These are phyloP conservation scores for Farysia itapuensis DNA, from an alignment of 1,284 basidiomycete species.

Conservation along the genomic window DNA sequence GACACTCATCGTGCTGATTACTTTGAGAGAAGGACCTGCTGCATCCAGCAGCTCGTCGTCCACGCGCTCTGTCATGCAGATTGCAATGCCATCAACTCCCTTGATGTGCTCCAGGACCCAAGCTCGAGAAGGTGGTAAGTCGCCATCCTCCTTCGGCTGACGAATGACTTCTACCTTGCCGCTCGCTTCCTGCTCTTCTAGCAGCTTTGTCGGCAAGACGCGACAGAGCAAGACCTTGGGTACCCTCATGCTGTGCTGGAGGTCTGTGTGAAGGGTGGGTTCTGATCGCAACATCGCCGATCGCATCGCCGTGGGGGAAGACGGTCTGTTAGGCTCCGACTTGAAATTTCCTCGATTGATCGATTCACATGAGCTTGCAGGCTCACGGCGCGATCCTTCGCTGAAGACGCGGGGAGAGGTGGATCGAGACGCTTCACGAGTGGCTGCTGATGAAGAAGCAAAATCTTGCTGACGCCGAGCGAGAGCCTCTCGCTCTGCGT, in stretches of 20 bases:
- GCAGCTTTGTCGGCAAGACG: conserved; percentile 19
- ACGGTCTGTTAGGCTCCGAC: too few relatives aligned
- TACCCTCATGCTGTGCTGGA: conserved; percentile 4
- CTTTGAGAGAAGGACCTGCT: conserved; percentile 66
- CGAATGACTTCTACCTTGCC: conserved; percentile 63
- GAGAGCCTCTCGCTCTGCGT: too few relatives aligned
- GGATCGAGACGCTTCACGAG: too few relatives aligned
- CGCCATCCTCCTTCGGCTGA: conserved; percentile 68
- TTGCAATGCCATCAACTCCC: conserved; percentile 70
- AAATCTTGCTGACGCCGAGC: too few relatives aligned
- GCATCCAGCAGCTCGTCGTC: conserved; percentile 61
- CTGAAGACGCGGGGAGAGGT: too few relatives aligned
- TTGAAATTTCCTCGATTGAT: not conserved
- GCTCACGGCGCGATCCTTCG: too few relatives aligned
- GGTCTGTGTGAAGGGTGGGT: not conserved
- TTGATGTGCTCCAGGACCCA: conserved; percentile 78
- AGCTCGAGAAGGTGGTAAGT: conserved; percentile 60
- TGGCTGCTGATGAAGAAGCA: too few relatives aligned
- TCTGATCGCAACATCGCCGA: not conserved
- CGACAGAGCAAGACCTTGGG: conserved; percentile 30
- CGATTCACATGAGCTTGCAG: too few relatives aligned
- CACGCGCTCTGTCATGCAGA: conserved; percentile 75
- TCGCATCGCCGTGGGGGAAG: conserved; percentile 5
- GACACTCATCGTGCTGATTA: conserved; percentile 77
- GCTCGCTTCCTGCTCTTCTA: conserved; percentile 9